phyloP scores from a whole-genome alignment of 1,284 basidiomycete species.

The Serendipita sp. region DNA sequence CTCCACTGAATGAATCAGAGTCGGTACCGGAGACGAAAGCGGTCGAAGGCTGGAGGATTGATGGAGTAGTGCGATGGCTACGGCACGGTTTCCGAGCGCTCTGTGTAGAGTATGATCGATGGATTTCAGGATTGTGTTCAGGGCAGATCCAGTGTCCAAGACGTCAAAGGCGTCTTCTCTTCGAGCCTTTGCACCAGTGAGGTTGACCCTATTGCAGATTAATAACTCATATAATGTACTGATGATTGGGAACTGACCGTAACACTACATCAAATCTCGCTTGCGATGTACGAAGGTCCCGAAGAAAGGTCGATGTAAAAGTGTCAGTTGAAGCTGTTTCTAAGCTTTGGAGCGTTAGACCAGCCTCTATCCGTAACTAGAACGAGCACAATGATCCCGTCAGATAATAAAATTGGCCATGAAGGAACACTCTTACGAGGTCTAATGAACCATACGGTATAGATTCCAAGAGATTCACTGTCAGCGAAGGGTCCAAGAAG shows the following conservation, averaged over 20 bases:
- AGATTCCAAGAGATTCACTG: slow-evolving; percentile 67
- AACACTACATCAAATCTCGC: slow-evolving; percentile 54
- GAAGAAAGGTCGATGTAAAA: slow-evolving; percentile 65
- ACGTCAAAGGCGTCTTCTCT: slow-evolving; percentile 30
- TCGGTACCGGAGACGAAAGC: slow-evolving; percentile 35
- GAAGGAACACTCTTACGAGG: slow-evolving; percentile 18
- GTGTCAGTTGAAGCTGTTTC: slow-evolving; percentile 40
- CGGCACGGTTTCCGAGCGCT: slow-evolving; percentile 57
- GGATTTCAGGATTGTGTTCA: slow-evolving; percentile 39
- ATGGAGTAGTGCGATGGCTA: slow-evolving; percentile 45
- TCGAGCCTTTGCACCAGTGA: slow-evolving; percentile 36
- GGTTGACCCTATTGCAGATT: slow-evolving; percentile 37
- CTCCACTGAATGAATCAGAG: slow-evolving; percentile 28
- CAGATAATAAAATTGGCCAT: background rate
- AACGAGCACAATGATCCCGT: background rate
- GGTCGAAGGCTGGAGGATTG: slow-evolving; percentile 32
- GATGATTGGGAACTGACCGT: slow-evolving; percentile 27
- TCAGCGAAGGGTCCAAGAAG: slow-evolving; percentile 71
- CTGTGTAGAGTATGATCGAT: slow-evolving; percentile 43
- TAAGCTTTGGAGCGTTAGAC: slow-evolving; percentile 50
- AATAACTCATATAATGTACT: background rate
- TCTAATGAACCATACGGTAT: slow-evolving; percentile 42
- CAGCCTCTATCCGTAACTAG: slow-evolving; percentile 66
- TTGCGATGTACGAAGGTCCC: slow-evolving; percentile 44
- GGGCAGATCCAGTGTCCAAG: slow-evolving; percentile 47